Conservation (phyloP, 768 basidiomycete genomes). For the Mycena floridula region DNA sequence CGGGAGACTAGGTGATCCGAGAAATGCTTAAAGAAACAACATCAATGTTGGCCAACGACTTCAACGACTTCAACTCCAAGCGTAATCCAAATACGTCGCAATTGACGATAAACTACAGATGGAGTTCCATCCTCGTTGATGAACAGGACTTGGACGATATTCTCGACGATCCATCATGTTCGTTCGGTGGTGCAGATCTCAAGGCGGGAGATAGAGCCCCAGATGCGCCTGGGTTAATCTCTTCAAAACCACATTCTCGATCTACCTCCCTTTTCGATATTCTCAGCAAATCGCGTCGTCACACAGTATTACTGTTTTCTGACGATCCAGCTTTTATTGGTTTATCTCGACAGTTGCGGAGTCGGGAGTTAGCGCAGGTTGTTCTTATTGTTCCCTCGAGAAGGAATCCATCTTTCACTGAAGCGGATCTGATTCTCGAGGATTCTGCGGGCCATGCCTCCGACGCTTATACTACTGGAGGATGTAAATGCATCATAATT, state of each 20-base stretch:
- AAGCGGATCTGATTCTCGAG: slow-evolving; percentile 22
- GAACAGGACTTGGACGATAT: slow-evolving; percentile 18
- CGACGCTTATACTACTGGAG: slow-evolving; percentile 26
- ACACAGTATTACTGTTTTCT: slow-evolving; percentile 37
- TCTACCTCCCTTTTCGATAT: slow-evolving; percentile 24
- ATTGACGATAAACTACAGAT: slow-evolving; percentile 29
- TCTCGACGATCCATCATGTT: slow-evolving; percentile 16
- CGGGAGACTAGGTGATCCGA: too few species aligned
- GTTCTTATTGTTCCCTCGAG: slow-evolving; percentile 20
- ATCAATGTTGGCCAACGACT: slow-evolving; percentile 7
- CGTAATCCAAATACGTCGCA: slow-evolving; percentile 17
- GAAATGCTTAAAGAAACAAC: slow-evolving; percentile 24
- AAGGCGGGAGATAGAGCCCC: slow-evolving; percentile 40
- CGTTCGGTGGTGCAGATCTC: slow-evolving; percentile 19
- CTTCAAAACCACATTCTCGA: slow-evolving; percentile 9
- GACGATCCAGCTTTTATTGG: slow-evolving; percentile 11
- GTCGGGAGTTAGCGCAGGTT: slow-evolving; percentile 10
- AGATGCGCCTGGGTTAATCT: slow-evolving; percentile 29
- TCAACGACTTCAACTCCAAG: slow-evolving; percentile 10
- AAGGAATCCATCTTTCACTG: slow-evolving; percentile 4
- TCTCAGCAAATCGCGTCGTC: slow-evolving; percentile 25
- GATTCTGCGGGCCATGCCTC: slow-evolving; percentile 33
- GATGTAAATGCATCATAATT: slow-evolving; percentile 27
- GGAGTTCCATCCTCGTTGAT: slow-evolving; percentile 29
- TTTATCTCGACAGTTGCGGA: slow-evolving; percentile 7